Base-by-base conservation (phyloP, 441 rosid genomes). In the Cnidoscolus chayamansa region DNA sequence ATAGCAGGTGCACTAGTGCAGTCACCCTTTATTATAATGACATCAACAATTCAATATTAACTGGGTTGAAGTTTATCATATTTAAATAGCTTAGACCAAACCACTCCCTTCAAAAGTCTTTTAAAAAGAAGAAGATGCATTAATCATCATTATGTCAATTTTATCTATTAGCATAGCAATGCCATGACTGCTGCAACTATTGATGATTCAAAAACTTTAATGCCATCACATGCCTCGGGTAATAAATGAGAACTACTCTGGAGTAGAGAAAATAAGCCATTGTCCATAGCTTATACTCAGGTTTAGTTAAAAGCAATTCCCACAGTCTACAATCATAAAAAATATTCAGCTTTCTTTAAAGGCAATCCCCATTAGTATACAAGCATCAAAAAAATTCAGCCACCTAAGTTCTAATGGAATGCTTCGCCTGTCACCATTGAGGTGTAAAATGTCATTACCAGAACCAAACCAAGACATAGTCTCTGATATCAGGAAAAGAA, bases 221-320 rank as follows among this genome's bases (percentile, higher is more conserved):
- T 31, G 32, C 31, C 10, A 13, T 1, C 11, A 32, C 10, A 25
- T 8, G 17, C 57, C 20, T 12, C 49, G n/a, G 56, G 19, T 20
- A 49, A 11, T 25, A 32, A 6, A 25, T 50, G 15, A 45, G 19
- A 70, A 61, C n/a, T n/a, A 54, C 10, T 7, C 16, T 43, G 45
- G 25, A 10, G 12, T 53, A 72, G 63, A 60, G 32, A 60, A 6
- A 40, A 40, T 40, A 40, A 13, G 10, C 12, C 58, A 66, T n/a
- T 2, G 10, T 50, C 0, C 68, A 58, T 40, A 47, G 48, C 55
- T 13, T 20, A 12, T 11, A 65, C 5, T 50, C 47, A 50, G 25
- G 25, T 25, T 25, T 25, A 25, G 17, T 70, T 49, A 30, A 50
- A 68, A n/a, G 45, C 62, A 68, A 31, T 49, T 11, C 66, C 67